phyloP scores from a whole-genome alignment of 306 rosid genomes.

The Acmispon strigosus region DNA sequence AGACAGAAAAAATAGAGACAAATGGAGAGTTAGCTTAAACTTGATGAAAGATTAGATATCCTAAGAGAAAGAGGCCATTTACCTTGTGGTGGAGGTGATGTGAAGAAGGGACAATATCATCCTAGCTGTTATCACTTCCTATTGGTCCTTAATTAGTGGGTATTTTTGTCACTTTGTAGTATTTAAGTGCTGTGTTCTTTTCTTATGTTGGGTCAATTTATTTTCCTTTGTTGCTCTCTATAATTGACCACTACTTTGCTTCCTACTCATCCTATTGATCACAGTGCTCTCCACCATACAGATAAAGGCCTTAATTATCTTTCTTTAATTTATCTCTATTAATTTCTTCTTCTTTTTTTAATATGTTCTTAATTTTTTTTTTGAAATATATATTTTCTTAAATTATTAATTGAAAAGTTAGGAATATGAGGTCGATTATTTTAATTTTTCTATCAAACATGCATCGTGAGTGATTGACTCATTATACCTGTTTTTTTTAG shows the following conservation, averaged over 20 bases:
- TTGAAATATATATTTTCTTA: too few relatives aligned
- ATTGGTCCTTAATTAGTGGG: conserved; percentile 32
- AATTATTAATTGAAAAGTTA: background rate
- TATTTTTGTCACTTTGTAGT: conserved; percentile 47
- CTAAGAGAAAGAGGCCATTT: background rate
- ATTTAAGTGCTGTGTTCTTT: conserved; percentile 33
- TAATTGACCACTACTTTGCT: conserved; percentile 3
- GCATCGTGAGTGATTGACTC: background rate
- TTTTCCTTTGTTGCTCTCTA: conserved; percentile 4
- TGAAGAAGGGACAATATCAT: conserved; percentile 34
- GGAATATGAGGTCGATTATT: background rate
- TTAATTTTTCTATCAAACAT: background rate
- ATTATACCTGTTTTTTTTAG: background rate
- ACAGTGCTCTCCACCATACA: background rate
- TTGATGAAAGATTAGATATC: conserved; percentile 1
- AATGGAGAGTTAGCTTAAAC: conserved; percentile 26
- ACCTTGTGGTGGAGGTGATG: conserved; percentile 18
- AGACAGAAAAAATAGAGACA: conserved; percentile 11
- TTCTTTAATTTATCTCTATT: background rate
- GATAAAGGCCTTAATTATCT: background rate
- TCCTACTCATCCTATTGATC: conserved; percentile 1
- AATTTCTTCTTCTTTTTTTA: background rate
- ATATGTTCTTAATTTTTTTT: too few relatives aligned
- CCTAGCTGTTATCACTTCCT: conserved; percentile 30
- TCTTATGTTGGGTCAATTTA: conserved; percentile 48